Conservation (phyloP, 495 filamentous ascomycete species). For the Hypoxylon fragiforme region DNA sequence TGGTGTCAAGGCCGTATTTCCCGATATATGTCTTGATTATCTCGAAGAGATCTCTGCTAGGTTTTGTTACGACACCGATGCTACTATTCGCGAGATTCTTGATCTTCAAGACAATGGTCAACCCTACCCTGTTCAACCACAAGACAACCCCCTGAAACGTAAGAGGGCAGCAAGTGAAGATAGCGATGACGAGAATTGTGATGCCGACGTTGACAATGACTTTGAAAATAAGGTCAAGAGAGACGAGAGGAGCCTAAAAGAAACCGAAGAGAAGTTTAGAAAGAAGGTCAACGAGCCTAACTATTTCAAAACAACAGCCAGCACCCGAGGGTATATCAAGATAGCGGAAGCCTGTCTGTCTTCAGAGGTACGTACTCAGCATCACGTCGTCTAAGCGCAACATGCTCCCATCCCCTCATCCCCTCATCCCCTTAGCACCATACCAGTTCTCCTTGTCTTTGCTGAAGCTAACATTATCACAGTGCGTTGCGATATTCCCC, state of each 20-base stretch:
- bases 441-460: neutral
- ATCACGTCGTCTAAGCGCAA: neutral
- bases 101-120: slow-evolving; percentile 40
- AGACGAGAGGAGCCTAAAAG: slow-evolving; percentile 7
- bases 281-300: neutral
- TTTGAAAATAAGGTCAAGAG: too few relatives aligned
- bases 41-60: slow-evolving; percentile 16
- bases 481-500: slow-evolving; percentile 10
- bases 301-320: neutral
- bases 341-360: neutral
- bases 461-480: too few relatives aligned
- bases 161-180: slow-evolving; percentile 37
- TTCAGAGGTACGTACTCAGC: slow-evolving; percentile 14
- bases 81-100: slow-evolving; percentile 34
- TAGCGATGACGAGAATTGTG: slow-evolving; percentile 14
- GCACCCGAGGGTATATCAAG: too few relatives aligned
- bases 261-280: slow-evolving; percentile 2
- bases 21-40: slow-evolving; percentile 45
- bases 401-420: neutral
- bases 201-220: slow-evolving; percentile 1
- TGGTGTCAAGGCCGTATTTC: slow-evolving; percentile 38
- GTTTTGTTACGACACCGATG: slow-evolving; percentile 21
- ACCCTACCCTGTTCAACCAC: slow-evolving; percentile 36
- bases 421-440: neutral
- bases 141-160: slow-evolving; percentile 35